These are phyloP conservation scores for Aspergillus sp. DNA, from an alignment of 2,329 filamentous ascomycete genomes.

Conservation along the genomic window DNA sequence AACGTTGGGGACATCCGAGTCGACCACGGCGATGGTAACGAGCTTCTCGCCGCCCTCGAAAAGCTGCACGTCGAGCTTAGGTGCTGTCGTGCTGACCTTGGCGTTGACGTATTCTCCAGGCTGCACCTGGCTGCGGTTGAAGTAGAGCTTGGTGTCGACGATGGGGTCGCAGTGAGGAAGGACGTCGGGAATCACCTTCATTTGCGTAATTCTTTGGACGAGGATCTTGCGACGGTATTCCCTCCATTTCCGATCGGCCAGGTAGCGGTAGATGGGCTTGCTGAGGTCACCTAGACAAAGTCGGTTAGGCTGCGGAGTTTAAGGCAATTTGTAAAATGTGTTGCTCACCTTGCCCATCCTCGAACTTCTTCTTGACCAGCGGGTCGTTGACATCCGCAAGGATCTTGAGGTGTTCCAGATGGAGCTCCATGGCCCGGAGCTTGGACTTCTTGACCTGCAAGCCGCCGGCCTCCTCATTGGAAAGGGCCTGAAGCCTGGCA, in stretches of 20 bases:
- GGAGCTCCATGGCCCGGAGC: conserved; percentile 68
- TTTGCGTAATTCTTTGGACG: conserved; percentile 80
- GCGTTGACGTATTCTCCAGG: conserved; percentile 80
- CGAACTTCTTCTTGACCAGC: conserved; percentile 86
- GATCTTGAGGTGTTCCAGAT: conserved; percentile 81
- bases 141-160: conserved; percentile 79
- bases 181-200: conserved; percentile 85
- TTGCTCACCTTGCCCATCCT: conserved; percentile 75
- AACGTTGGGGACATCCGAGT: conserved; percentile 83
- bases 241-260: conserved; percentile 86
- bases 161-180: conserved; percentile 76
- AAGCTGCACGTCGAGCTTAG: conserved; percentile 77
- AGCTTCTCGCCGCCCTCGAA: conserved; percentile 81
- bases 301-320: conserved; percentile 21
- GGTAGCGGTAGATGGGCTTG: conserved; percentile 91
- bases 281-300: conserved; percentile 77
- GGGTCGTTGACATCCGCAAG: conserved; percentile 94
- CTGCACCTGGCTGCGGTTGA: conserved; percentile 67
- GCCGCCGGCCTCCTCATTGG: conserved; percentile 62
- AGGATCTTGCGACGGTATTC: conserved; percentile 77
- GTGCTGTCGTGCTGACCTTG: conserved; percentile 68
- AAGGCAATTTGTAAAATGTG: neutral
- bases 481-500: conserved; percentile 62
- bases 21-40: conserved; percentile 80
- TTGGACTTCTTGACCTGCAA: conserved; percentile 65